phyloP scores from a whole-genome alignment of 1,284 basidiomycete genomes.

The Ceratobasidium sp. region DNA sequence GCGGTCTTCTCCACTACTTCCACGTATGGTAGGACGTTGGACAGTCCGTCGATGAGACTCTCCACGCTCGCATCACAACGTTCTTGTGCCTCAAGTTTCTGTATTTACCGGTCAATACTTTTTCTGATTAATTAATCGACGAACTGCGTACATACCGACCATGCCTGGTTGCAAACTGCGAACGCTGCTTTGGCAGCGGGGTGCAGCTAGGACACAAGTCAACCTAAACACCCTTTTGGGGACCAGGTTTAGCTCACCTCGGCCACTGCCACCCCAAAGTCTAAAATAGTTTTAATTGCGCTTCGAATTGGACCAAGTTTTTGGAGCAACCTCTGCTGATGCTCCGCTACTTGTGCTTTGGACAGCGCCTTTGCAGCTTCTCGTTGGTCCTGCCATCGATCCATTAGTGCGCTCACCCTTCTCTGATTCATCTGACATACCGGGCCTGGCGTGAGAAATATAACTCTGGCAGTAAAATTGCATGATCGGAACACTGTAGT shows the following conservation, averaged over 20 bases:
- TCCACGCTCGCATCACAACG: constrained; percentile 2
- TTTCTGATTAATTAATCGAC: too few relatives aligned
- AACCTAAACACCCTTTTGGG: too few relatives aligned
- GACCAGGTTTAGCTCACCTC: background rate
- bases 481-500: too few relatives aligned
- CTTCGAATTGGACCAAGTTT: background rate
- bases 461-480: too few relatives aligned
- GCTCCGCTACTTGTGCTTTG: background rate
- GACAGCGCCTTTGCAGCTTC: too few relatives aligned
- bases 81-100: constrained; percentile 4
- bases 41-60: background rate
- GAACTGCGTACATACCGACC: background rate
- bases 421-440: too few relatives aligned
- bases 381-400: too few relatives aligned
- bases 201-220: background rate
- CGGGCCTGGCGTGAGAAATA: too few relatives aligned
- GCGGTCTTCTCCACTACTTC: background rate
- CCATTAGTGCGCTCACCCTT: too few relatives aligned
- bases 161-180: background rate
- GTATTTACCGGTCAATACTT: too few relatives aligned
- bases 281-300: background rate
- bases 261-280: background rate
- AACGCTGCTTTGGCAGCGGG: background rate
- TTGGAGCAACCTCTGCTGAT: background rate
- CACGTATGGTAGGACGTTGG: background rate